Evolutionary conservation across 1,139 yeast genomes (phyloP).

Genomic region (Yamadazyma jaroonii): DNA sequence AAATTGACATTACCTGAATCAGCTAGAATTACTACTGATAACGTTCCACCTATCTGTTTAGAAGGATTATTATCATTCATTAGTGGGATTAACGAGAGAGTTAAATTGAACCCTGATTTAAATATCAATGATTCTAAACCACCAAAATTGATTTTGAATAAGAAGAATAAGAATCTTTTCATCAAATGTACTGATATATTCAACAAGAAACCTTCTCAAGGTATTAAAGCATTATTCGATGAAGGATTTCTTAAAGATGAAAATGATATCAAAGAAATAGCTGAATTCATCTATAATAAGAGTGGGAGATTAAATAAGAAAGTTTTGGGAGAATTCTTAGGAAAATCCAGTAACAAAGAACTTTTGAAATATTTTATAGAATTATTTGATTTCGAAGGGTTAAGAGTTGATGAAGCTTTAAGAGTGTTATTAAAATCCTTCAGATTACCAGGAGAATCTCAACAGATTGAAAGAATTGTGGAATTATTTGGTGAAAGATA

Average conservation of each 20-base stretch:
- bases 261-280: conserved; percentile 58
- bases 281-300: conserved; percentile 71
- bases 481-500: conserved; percentile 84
- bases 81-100: conserved; percentile 61
- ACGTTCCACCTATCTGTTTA: conserved; percentile 89
- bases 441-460: conserved; percentile 96
- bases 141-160: conserved; percentile 41
- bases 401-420: conserved; percentile 91
- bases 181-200: conserved; percentile 71
- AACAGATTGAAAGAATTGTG: conserved; percentile 88
- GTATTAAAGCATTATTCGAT: conserved; percentile 59
- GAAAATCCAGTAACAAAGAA: conserved; percentile 66
- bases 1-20: conserved; percentile 78
- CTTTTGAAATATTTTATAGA: conserved; percentile 65
- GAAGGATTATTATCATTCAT: conserved; percentile 80
- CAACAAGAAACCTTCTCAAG: conserved; percentile 75
- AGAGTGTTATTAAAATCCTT: conserved; percentile 78
- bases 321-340: conserved; percentile 79
- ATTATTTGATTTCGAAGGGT: conserved; percentile 68
- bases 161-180: conserved; percentile 66
- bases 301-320: conserved; percentile 84
- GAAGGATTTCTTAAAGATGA: conserved; percentile 61
- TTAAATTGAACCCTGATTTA: conserved; percentile 27
- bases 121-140: conserved; percentile 16
- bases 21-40: conserved; percentile 72